Evolutionary conservation across 2,329 filamentous ascomycete genomes (phyloP), one percentile per base, ranked within the genome.

Genomic region (Coniella vitis): DNA sequence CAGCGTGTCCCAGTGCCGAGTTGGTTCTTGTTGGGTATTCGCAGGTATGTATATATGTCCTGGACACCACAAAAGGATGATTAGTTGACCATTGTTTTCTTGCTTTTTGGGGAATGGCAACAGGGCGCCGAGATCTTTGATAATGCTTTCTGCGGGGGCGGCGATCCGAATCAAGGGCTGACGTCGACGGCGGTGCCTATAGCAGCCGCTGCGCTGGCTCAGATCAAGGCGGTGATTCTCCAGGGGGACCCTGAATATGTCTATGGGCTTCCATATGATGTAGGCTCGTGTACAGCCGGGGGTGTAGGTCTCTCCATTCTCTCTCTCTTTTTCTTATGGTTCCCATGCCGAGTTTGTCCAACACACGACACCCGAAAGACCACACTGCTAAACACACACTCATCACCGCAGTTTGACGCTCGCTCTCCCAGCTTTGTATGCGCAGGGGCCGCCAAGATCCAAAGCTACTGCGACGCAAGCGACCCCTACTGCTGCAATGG

Each of bases 401-500:
- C 14, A 8, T n/a, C 4, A 2, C 13, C 3, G 2, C 50, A 84
- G 79, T 84, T 85, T 53, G 77, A 78, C 45, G 74, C 79, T 29
- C 76, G 81, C 4, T 73, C 78, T 0, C 58, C 68, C 4, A 78
- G 78, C 21, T 84, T 80, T 63, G 65, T 64, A 38, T 84, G 81
- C 65, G 65, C 69, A 1, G 73, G 77, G 9, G 70, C 69, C 19
- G 70, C 63, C 53, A 60, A 64, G 7, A 77, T 84, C 56, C 68
- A 82, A 65, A 79, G 77, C 4, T 85, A 84, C 69, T 85, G 82
- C 62, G 81, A 86, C 56, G 66, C 73, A 4, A 59, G 74, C 3
- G 81, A 85, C 54, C 80, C 80, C 0, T 84, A 81, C 66, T 85
- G 82, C 71, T 85, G 79, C 64, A 81, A 75, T 37, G 82, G 81